phyloP scores from a whole-genome alignment of 78 protist genomes.

The Cavenderia fasciculata region DNA sequence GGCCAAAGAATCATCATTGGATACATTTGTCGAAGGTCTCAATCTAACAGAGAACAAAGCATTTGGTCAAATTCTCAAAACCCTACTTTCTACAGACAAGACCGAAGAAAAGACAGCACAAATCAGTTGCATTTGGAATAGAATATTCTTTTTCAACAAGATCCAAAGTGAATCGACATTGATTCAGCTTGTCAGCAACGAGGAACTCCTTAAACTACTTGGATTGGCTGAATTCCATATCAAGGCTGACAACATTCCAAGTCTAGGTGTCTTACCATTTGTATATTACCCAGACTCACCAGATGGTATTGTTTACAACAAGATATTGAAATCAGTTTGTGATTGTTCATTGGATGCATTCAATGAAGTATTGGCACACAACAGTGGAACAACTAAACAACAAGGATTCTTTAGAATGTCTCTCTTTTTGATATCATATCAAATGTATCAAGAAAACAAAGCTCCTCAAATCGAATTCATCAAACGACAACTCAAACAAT shows the following conservation, averaged over 20 bases:
- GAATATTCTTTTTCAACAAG: constrained; percentile 1
- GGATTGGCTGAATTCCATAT: too few species aligned
- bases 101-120: too few species aligned
- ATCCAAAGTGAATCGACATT: background rate
- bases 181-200: background rate
- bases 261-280: background rate
- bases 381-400: background rate
- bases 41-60: too few species aligned
- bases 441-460: background rate
- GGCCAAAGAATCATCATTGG: too few species aligned
- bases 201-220: background rate
- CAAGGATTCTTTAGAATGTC: constrained; percentile 34
- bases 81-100: too few species aligned
- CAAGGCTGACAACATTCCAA: background rate
- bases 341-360: background rate
- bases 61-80: too few species aligned
- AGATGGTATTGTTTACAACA: constrained; percentile 4
- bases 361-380: background rate
- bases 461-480: background rate
- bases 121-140: too few species aligned
- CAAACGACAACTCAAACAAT: too few species aligned
- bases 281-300: background rate
- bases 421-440: constrained; percentile 23
- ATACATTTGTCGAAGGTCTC: too few species aligned
- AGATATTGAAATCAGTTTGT: background rate